Evolutionary conservation across 495 filamentous ascomycete genomes (phyloP).

Genomic region (Hypoxylon intermedium): DNA sequence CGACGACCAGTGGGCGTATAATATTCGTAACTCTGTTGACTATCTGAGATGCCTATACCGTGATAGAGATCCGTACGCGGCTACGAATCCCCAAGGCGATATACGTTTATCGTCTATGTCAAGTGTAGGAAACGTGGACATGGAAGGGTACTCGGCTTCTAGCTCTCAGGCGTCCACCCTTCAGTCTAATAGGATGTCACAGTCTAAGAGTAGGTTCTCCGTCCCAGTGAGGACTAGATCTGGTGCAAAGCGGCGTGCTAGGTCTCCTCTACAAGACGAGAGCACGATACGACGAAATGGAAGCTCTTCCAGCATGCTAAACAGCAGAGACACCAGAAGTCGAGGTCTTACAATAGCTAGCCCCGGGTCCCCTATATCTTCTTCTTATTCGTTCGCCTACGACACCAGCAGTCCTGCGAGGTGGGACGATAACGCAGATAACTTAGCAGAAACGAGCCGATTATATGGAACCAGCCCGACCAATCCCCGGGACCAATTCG

Average conservation of each 20-base stretch:
- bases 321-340: slow-evolving; percentile 21
- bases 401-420: slow-evolving; percentile 27
- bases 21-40: slow-evolving; percentile 14
- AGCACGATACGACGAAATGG: slow-evolving; percentile 27
- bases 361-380: slow-evolving; percentile 28
- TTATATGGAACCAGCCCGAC: slow-evolving; percentile 27
- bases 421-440: slow-evolving; percentile 34
- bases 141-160: neutral
- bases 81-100: neutral
- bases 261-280: slow-evolving; percentile 30
- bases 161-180: neutral
- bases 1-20: slow-evolving; percentile 8
- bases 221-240: slow-evolving; percentile 26
- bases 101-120: neutral
- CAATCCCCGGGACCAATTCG: slow-evolving; percentile 9
- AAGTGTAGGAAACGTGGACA: neutral
- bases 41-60: slow-evolving; percentile 21
- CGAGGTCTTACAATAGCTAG: slow-evolving; percentile 24
- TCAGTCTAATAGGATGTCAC: slow-evolving; percentile 6
- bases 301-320: slow-evolving; percentile 37
- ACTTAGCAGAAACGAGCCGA: slow-evolving; percentile 27
- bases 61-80: slow-evolving; percentile 5
- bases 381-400: slow-evolving; percentile 31
- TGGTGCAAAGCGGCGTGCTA: slow-evolving; percentile 32
- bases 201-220: slow-evolving; percentile 5